Evolutionary conservation across 192 early-diverging fungal species (phyloP).

Genomic region (Backusella tarrabulga): DNA sequence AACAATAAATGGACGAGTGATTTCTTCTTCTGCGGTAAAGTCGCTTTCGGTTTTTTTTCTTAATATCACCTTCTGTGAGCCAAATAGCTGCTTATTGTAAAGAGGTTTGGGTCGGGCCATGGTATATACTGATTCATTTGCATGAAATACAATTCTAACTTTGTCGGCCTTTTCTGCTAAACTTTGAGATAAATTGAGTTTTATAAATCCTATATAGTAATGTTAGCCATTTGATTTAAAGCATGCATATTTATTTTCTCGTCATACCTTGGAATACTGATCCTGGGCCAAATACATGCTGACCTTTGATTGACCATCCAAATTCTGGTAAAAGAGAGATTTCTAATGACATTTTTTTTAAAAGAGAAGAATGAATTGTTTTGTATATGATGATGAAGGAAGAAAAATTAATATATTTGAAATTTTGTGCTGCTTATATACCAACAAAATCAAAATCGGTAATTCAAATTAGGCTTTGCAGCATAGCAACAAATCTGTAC

Average conservation of each 20-base stretch:
- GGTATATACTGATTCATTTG: neutral
- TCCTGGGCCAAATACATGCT: constrained; percentile 8
- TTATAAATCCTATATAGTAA: neutral
- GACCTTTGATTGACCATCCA: neutral
- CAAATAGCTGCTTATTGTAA: neutral
- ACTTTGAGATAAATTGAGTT: neutral
- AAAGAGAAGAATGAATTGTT: neutral
- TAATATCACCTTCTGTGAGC: neutral
- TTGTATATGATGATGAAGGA: neutral
- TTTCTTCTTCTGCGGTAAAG: neutral
- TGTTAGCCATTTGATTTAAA: neutral
- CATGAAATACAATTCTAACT: constrained; percentile 13
- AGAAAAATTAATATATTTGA: neutral
- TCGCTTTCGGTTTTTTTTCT: neutral
- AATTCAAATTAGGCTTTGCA: neutral
- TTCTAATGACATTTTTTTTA: constrained; percentile 3
- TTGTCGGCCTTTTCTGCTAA: neutral
- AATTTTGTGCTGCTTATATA: neutral
- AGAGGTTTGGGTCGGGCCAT: neutral
- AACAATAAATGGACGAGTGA: neutral
- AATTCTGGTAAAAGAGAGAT: neutral
- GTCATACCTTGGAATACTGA: constrained; percentile 10
- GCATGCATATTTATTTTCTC: neutral
- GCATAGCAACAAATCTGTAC: neutral
- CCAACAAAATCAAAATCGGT: neutral